Evolutionary conservation across 1,139 yeast genomes (phyloP).

Genomic region (Eremothecium sinecaudum): DNA sequence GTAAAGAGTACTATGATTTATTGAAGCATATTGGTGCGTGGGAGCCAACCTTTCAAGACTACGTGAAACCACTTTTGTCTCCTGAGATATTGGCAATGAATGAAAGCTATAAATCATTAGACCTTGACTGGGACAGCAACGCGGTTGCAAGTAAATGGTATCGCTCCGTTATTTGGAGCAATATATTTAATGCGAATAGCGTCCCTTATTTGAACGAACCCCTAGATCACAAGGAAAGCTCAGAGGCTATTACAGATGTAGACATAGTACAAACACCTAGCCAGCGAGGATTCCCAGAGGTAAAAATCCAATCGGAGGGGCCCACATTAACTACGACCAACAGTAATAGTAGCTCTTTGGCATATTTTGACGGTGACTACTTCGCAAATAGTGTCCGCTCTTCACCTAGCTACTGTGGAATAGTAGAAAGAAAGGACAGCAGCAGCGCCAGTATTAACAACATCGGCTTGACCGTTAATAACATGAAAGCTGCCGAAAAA

Average conservation of each 20-base stretch:
- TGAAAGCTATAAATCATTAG: constrained; percentile 1
- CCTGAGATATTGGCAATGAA: background rate
- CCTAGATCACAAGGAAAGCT: constrained; percentile 2
- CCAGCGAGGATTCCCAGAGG: too few species aligned
- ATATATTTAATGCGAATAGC: constrained; percentile 40
- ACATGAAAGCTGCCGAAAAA: too few species aligned
- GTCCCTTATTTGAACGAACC: constrained; percentile 11
- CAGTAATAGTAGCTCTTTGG: constrained; percentile 23
- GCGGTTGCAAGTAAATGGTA: constrained; percentile 8
- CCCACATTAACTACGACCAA: constrained; percentile 25
- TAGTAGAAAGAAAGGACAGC: background rate
- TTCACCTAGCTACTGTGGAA: background rate
- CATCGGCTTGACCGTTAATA: too few species aligned
- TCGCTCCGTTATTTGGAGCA: constrained; percentile 39
- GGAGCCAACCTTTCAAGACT: constrained; percentile 5
- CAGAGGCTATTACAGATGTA: constrained; percentile 5
- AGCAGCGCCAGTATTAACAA: constrained; percentile 5
- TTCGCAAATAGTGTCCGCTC: background rate
- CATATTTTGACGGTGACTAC: constrained; percentile 1
- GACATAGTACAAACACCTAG: constrained; percentile 24
- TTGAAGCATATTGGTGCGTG: constrained; percentile 25
- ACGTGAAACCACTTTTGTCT: background rate
- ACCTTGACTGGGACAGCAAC: constrained; percentile 6
- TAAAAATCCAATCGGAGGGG: too few species aligned
- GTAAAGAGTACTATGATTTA: constrained; percentile 28